Conservation (phyloP, 2,329 filamentous ascomycete species). For the Conoideocrella luteorostrata region DNA sequence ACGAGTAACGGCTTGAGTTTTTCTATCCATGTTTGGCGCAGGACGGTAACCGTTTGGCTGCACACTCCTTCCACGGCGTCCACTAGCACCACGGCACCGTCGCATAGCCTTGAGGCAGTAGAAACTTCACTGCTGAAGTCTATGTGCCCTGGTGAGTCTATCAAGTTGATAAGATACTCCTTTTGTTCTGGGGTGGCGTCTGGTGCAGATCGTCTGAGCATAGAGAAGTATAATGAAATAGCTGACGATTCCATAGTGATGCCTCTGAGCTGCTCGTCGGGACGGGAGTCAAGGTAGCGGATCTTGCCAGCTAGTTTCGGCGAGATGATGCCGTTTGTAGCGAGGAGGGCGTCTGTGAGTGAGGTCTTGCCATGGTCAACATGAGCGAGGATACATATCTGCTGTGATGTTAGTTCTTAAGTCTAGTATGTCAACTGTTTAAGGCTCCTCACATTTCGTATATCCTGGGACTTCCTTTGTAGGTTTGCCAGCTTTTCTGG, state of each 20-base stretch:
- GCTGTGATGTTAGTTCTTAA: too few relatives aligned
- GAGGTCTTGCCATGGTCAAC: constrained; percentile 99
- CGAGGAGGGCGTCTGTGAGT: constrained; percentile 88
- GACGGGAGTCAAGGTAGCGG: constrained; percentile 90
- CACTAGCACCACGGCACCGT: constrained; percentile 88
- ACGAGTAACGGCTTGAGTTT: constrained; percentile 91
- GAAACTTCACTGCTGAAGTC: constrained; percentile 98
- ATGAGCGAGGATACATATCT: constrained; percentile 94
- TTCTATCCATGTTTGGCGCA: constrained; percentile 92
- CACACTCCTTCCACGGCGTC: constrained; percentile 97
- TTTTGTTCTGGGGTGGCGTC: constrained; percentile 65
- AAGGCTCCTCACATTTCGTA: constrained; percentile 70
- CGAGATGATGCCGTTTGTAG: constrained; percentile 98
- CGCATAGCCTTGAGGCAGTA: constrained; percentile 87
- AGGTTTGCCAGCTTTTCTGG: constrained; percentile 86
- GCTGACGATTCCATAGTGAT: constrained; percentile 99
- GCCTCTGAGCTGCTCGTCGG: constrained; percentile 89
- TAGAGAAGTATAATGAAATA: constrained; percentile 92
- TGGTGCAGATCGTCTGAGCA: constrained; percentile 67
- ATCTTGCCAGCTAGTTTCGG: constrained; percentile 97
- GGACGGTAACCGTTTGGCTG: constrained; percentile 94
- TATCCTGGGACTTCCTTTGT: constrained; percentile 79
- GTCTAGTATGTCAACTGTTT: neutral
- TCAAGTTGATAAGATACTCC: constrained; percentile 94
- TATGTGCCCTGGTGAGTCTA: constrained; percentile 96